Conservation (phyloP, 257 asterid genomes). For the Lantana camara region DNA sequence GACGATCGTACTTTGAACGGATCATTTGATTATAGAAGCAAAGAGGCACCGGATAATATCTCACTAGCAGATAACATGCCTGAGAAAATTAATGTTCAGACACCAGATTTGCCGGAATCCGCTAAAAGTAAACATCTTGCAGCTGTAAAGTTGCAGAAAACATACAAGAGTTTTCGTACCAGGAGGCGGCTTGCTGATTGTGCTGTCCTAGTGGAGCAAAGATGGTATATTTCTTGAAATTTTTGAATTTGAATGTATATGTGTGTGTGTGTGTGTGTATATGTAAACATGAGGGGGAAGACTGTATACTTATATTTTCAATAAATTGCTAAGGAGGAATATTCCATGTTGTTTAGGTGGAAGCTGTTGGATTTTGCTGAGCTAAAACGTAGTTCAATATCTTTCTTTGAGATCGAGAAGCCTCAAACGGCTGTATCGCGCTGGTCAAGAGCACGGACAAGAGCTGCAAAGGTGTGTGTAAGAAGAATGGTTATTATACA, state of each 20-base stretch:
- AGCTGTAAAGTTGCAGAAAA: constrained; percentile 77
- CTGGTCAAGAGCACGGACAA: constrained; percentile 78
- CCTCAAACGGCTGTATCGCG: constrained; percentile 76
- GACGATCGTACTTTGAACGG: constrained; percentile 25
- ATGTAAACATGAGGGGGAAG: no score
- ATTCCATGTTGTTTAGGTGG: constrained; percentile 62
- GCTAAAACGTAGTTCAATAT: constrained; percentile 68
- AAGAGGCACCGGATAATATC: constrained; percentile 16
- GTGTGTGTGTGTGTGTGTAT: no score
- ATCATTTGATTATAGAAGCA: constrained; percentile 23
- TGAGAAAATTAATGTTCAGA: constrained; percentile 10
- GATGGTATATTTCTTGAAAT: constrained; percentile 48
- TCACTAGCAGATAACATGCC: constrained; percentile 16
- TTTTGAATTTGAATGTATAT: background rate
- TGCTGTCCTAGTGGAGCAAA: constrained; percentile 84
- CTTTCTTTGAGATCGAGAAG: constrained; percentile 73
- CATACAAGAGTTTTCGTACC: constrained; percentile 81
- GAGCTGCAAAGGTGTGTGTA: constrained; percentile 68
- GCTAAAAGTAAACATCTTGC: constrained; percentile 50
- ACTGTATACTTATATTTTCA: background rate
- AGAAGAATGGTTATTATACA: background rate
- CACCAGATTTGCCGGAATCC: constrained; percentile 12
- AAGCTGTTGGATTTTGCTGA: constrained; percentile 81
- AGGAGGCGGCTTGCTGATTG: constrained; percentile 86
- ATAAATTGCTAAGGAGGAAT: background rate